Percentiles rank a stretch among this genome's conserved stretches.
Evolutionary conservation across 129 eudicot species (phyloP).

Genomic region (Flaveria robusta): DNA sequence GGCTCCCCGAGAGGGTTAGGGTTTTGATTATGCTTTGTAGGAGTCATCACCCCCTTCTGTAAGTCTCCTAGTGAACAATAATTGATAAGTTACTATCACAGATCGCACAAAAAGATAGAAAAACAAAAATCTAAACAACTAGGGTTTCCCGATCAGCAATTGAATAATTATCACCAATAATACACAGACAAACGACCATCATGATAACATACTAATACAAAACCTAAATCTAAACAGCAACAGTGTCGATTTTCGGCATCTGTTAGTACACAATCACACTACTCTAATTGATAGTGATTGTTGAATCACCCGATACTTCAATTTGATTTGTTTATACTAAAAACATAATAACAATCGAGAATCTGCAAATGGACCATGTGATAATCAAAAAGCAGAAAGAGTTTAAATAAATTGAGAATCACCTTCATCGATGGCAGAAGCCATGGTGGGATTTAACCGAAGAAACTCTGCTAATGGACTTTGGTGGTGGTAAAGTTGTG

Average conservation of each 20-base stretch:
- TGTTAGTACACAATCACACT: background rate
- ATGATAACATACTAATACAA: background rate
- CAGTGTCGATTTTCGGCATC: too few relatives aligned
- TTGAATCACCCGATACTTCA: slow-evolving; percentile 1
- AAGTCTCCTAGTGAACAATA: slow-evolving; percentile 31
- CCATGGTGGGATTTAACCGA: slow-evolving; percentile 35
- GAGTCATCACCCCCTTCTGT: slow-evolving; percentile 50
- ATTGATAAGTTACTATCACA: slow-evolving; percentile 4
- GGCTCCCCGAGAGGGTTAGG: slow-evolving; percentile 42
- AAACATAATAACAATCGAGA: slow-evolving; percentile 9
- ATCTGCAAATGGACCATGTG: slow-evolving; percentile 18
- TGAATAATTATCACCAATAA: too few relatives aligned
- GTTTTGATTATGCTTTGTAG: slow-evolving; percentile 28
- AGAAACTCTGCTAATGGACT: slow-evolving; percentile 7
- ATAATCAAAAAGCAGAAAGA: slow-evolving; percentile 7
- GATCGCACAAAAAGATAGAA: background rate
- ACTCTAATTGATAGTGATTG: slow-evolving; percentile 42
- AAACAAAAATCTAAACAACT: background rate
- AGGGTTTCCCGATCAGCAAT: background rate
- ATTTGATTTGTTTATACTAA: background rate
- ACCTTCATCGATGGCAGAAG: slow-evolving; percentile 44
- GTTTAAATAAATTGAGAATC: background rate
- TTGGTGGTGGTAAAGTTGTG: slow-evolving; percentile 19
- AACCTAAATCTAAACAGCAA: background rate
- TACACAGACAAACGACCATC: too few relatives aligned